A percentile compares a stretch with the other conserved stretches of the same genome.
Evolutionary conservation across 2,329 filamentous ascomycete species (phyloP).

Genomic region (Periconia sp.): DNA sequence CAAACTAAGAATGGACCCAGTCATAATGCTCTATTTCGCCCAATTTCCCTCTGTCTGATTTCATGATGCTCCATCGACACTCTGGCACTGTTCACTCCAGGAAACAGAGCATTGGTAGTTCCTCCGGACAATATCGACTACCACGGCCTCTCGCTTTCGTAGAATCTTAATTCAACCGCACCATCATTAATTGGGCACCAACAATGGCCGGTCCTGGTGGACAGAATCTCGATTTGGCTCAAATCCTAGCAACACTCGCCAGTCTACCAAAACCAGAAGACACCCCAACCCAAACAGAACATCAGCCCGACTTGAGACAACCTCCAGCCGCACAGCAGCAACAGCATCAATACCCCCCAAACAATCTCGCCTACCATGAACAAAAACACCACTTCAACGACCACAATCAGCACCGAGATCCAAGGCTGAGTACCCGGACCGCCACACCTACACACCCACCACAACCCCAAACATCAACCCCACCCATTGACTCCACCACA

Average conservation of each 20-base stretch:
- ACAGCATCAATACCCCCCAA: neutral
- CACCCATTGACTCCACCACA: conserved; percentile 47
- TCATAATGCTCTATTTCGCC: neutral
- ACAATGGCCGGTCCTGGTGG: conserved; percentile 34
- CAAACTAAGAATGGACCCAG: neutral
- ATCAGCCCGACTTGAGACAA: conserved; percentile 12
- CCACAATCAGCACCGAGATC: conserved; percentile 19
- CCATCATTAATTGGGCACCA: neutral
- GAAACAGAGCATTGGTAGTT: neutral
- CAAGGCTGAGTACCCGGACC: conserved; percentile 21
- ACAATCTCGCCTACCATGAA: conserved; percentile 4
- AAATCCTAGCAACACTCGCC: conserved; percentile 39
- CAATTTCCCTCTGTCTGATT: neutral
- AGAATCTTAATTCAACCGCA: neutral
- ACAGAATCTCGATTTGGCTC: conserved; percentile 33
- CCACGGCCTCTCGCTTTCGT: neutral
- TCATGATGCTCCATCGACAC: neutral
- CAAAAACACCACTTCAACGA: conserved; percentile 4
- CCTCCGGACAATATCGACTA: neutral
- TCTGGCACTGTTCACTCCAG: neutral
- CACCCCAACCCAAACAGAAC: conserved; percentile 7
- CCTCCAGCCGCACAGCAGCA: conserved; percentile 4
- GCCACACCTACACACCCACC: conserved; percentile 15
- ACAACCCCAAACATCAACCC: conserved; percentile 20
- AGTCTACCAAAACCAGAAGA: conserved; percentile 24